Evolutionary conservation across 78 protist species (phyloP).

Genomic region (Paratrimastix pyriformis): DNA sequence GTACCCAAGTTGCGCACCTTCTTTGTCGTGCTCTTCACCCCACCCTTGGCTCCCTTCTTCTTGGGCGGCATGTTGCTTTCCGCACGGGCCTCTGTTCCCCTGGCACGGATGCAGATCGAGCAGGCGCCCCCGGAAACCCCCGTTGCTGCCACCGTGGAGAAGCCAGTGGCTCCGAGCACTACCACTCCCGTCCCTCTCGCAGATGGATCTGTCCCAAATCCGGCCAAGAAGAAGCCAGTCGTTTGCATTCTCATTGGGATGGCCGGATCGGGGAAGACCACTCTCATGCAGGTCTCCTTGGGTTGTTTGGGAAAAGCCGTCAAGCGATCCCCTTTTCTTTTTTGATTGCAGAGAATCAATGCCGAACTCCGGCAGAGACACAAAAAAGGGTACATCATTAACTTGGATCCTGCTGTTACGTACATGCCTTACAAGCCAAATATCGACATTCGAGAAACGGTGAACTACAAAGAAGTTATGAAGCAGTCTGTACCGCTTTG

Average conservation of each 20-base stretch:
- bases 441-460: constrained; percentile 96
- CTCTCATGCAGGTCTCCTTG: constrained; percentile 62
- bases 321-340: not conserved
- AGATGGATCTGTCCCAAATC: too few species aligned
- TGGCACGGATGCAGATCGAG: too few species aligned
- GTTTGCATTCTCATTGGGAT: constrained; percentile 80
- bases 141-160: too few species aligned
- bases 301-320: not conserved
- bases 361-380: constrained; percentile 44
- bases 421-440: constrained; percentile 67
- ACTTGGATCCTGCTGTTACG: constrained; percentile 67
- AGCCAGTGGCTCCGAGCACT: too few species aligned
- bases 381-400: constrained; percentile 65
- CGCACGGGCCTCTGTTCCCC: too few species aligned
- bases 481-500: constrained; percentile 48
- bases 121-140: too few species aligned
- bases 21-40: too few species aligned
- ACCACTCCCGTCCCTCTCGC: too few species aligned
- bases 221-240: too few species aligned
- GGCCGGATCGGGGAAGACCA: constrained; percentile 97
- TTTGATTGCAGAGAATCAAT: constrained; percentile 33
- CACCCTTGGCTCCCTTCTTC: too few species aligned
- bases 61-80: too few species aligned
- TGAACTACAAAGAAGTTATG: constrained; percentile 91
- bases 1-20: too few species aligned